Base-by-base conservation (phyloP, 1,284 basidiomycete genomes). In the Athelia psychrophila region DNA sequence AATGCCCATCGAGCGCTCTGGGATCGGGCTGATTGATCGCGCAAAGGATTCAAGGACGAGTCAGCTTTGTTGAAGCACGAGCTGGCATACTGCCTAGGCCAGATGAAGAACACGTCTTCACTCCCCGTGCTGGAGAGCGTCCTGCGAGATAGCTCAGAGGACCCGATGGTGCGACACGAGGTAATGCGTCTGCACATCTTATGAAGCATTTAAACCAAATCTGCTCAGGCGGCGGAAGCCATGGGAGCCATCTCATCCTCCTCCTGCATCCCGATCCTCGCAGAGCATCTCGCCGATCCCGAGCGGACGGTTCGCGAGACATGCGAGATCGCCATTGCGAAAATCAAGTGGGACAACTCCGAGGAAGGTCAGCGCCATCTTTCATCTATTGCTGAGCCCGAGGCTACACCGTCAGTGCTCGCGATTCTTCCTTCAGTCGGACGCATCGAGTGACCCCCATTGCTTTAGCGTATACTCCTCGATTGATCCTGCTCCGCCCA, bases 91-190 rank as follows among this genome's bases (percentile, higher is more conserved):
- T 96, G 95, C 58, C 81, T 99, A 1, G 96, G 96, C 0, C 96
- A 99, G 72, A 91, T 97, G 65, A 86, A 87, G 59, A 81, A 82
- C 46, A 64, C 72, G 0, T 77, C 77, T 10, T 97, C 96, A 0
- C 75, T 99, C 15, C 86, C 93, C 2, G 79, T 83, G 15, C 81
- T 99, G 3, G 88, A 91, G 67, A 68, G 74, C 2, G 90, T 97
- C 4, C 78, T 99, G 27, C 75, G 80, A 54, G 75, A 92, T 59
- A 66, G 70, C 45, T 66, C 74, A 3, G 88, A 96, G 67, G 94
- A 99, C 71, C 88, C 93, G 1, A 99, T 99, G 97, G 97, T 99
- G 53, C 80, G 96, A 51, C 96, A 99, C 74, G 96, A 99, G 79
- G 91, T 91, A 57, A 58, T 16, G 75, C 64, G 54, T 40, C 27